Conservation (phyloP, 176 grass and related monocot genomes). For the Miscanthus lutarioriparius region DNA sequence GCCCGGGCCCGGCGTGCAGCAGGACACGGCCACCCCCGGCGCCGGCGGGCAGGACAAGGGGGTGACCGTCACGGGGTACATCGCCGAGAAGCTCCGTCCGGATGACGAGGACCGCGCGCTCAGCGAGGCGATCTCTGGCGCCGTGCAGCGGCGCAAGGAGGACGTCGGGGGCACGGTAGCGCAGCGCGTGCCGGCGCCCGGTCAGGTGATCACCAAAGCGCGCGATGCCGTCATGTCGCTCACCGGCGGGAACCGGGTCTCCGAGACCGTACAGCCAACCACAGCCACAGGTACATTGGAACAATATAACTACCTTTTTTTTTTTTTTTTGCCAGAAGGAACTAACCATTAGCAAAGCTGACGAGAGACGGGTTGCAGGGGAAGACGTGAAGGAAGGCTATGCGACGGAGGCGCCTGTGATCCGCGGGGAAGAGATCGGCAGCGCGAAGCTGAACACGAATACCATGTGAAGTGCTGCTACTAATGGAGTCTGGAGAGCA, state of each 20-base stretch:
- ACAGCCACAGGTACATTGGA: neutral
- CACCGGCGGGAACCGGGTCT: slow-evolving; percentile 46
- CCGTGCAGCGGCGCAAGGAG: slow-evolving; percentile 57
- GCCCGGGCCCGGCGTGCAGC: slow-evolving; percentile 21
- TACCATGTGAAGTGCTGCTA: neutral
- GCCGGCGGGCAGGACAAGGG: slow-evolving; percentile 48
- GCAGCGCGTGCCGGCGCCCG: slow-evolving; percentile 28
- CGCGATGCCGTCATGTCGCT: slow-evolving; percentile 60
- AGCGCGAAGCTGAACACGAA: neutral
- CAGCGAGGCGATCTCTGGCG: slow-evolving; percentile 60
- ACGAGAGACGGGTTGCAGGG: neutral
- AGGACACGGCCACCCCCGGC: neutral
- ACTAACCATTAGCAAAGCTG: neutral
- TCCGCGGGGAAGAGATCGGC: slow-evolving; percentile 21
- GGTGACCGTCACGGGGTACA: slow-evolving; percentile 44
- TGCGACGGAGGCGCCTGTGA: slow-evolving; percentile 4
- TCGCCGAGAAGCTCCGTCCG: slow-evolving; percentile 74
- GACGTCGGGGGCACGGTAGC: slow-evolving; percentile 27
- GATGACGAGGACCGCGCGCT: slow-evolving; percentile 67
- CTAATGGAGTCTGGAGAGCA: neutral
- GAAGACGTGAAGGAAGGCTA: neutral
- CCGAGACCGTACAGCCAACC: slow-evolving; percentile 36
- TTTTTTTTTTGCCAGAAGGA: neutral
- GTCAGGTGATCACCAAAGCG: slow-evolving; percentile 33
- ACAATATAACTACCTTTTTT: neutral